phyloP scores from a whole-genome alignment of 495 filamentous ascomycete genomes.

The Achaetomiella virescens region DNA sequence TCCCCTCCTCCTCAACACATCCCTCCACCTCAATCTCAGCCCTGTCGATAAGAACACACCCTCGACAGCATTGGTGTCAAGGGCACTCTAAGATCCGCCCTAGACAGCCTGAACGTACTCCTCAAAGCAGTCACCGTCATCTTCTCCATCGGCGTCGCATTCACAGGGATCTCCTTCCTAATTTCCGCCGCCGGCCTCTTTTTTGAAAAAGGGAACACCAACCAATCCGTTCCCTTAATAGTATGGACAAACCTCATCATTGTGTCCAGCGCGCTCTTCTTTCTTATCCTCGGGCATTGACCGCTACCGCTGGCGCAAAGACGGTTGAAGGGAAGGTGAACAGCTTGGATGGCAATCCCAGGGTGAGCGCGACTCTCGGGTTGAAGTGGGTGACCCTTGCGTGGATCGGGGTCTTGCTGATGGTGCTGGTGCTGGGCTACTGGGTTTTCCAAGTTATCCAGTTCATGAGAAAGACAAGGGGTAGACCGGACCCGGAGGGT shows the following conservation, averaged over 20 bases:
- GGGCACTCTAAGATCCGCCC: constrained; percentile 51
- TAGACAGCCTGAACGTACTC: constrained; percentile 46
- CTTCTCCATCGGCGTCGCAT: constrained; percentile 55
- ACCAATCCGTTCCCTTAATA: neutral
- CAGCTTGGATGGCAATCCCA: constrained; percentile 25
- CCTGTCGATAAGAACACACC: neutral
- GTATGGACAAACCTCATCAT: constrained; percentile 21
- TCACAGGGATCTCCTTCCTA: constrained; percentile 52
- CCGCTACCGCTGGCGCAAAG: constrained; percentile 27
- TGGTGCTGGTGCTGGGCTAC: constrained; percentile 51
- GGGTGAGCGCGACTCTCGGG: constrained; percentile 30
- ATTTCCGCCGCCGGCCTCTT: constrained; percentile 38
- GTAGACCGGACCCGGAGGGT: too few species aligned
- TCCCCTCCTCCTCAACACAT: constrained; percentile 48
- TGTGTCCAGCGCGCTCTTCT: constrained; percentile 19
- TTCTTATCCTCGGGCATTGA: constrained; percentile 14
- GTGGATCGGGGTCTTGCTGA: constrained; percentile 57
- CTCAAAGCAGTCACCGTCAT: constrained; percentile 56
- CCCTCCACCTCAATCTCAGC: constrained; percentile 44
- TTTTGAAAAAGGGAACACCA: constrained; percentile 11
- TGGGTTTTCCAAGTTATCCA: constrained; percentile 42
- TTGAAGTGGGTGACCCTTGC: constrained; percentile 43
- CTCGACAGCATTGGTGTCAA: constrained; percentile 51
- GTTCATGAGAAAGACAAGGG: too few species aligned
- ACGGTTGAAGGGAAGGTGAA: constrained; percentile 30